Base-by-base conservation (phyloP, 139 green algal genomes). In the Chlorella sp. region DNA sequence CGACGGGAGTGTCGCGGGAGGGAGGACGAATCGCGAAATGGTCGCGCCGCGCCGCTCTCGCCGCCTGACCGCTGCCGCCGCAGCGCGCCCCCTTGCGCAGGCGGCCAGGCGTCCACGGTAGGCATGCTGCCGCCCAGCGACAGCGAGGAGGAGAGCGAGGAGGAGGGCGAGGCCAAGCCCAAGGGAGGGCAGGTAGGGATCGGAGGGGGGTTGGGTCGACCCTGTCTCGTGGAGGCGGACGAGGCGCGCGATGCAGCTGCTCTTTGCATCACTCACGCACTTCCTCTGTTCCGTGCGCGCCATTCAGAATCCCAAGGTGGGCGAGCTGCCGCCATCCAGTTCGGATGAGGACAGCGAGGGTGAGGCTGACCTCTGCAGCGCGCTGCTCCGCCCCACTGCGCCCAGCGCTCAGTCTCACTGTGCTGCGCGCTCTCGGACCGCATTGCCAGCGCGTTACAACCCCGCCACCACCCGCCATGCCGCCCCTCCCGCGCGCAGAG, bases 61-160 rank as follows among this genome's bases (percentile, higher is more conserved):
- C n/a, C n/a, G n/a, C n/a, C n/a, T n/a, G n/a, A n/a, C n/a, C n/a
- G n/a, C n/a, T n/a, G n/a, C n/a, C n/a, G n/a, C n/a, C n/a, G n/a
- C n/a, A n/a, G n/a, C n/a, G n/a, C n/a, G n/a, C n/a, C 27, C 3
- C 42, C 23, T 29, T 65, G 23, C 48, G 69, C 60, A 87, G 79
- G 70, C 25, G 81, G 58, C 6, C 90, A 95, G 79, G 70, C 68
- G 14, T 70, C 84, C 25, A 95, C 68, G 6, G 90, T 85, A 21
- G 90, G 90, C 55, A 88, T 95, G 89, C 60, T 95, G 63, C 90
- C 90, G 8, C 90, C 90, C 0, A 93, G 86, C 51, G 84, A 90
- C 56, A 91, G 83, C 33, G 89, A 93, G 9, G 78, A 81, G 27
- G 67, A 85, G 2, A 80, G 79, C 21, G 82, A 83, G 19, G 88